Evolutionary conservation across 2,329 filamentous ascomycete genomes (phyloP).

Genomic region (Apiospora pterosperma): DNA sequence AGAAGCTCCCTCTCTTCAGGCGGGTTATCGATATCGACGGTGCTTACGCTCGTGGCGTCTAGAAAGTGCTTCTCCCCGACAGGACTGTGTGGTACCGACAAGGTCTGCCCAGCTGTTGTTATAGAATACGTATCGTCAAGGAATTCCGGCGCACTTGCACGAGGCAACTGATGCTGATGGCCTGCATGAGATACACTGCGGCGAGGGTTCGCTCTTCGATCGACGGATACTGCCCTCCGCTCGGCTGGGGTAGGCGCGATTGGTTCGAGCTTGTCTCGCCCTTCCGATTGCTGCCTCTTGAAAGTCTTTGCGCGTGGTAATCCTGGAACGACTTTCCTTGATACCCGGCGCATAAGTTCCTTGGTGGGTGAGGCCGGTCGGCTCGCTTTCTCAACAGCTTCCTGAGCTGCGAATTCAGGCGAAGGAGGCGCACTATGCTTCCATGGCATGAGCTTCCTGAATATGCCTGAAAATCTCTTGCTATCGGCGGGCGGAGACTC

Average conservation of each 20-base stretch:
- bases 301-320: conserved; percentile 77
- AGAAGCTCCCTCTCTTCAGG: background rate
- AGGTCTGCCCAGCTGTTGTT: conserved; percentile 18
- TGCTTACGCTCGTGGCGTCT: conserved; percentile 19
- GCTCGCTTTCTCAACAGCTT: conserved; percentile 19
- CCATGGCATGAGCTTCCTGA: conserved; percentile 19
- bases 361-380: conserved; percentile 20
- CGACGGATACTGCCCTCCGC: conserved; percentile 68
- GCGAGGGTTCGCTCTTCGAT: conserved; percentile 40
- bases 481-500: conserved; percentile 19
- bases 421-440: conserved; percentile 19
- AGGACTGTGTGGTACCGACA: conserved; percentile 28
- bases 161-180: conserved; percentile 33
- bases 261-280: conserved; percentile 68
- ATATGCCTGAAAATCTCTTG: conserved; percentile 19
- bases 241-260: conserved; percentile 61
- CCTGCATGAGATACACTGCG: conserved; percentile 29
- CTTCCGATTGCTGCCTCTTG: conserved; percentile 78
- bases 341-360: conserved; percentile 39
- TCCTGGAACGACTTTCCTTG: conserved; percentile 69
- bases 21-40: conserved; percentile 15
- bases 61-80: conserved; percentile 29
- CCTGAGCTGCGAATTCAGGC: conserved; percentile 13
- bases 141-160: conserved; percentile 47
- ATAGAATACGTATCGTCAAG: conserved; percentile 27